phyloP scores from a whole-genome alignment of 106 monocot genomes.

The Agapanthus africanus region DNA sequence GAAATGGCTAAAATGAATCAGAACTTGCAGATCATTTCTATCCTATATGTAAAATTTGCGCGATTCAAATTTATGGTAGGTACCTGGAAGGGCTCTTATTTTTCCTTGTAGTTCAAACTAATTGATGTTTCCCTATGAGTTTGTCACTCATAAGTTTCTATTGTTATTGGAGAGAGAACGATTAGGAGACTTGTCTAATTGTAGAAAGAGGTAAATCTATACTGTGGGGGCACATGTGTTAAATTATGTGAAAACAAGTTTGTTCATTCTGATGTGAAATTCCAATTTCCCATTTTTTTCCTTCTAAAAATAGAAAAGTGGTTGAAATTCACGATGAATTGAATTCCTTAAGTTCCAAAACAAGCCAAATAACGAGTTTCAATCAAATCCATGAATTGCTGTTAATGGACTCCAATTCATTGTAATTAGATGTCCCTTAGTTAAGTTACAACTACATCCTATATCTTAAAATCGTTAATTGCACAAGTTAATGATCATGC shows the following conservation, averaged over 20 bases:
- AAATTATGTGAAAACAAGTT: no score
- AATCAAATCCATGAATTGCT: no score
- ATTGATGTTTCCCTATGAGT: neutral
- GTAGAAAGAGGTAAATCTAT: no score
- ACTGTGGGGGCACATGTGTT: no score
- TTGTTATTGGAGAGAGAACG: no score
- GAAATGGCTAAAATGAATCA: constrained; percentile 48
- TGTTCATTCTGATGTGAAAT: no score
- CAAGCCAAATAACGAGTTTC: neutral
- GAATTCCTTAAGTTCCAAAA: neutral
- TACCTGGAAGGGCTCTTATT: neutral
- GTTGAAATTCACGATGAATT: no score
- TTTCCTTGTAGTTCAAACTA: neutral
- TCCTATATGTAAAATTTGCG: constrained; percentile 64
- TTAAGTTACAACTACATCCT: neutral
- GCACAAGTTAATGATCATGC: neutral
- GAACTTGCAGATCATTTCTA: constrained; percentile 30
- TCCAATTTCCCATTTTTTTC: no score
- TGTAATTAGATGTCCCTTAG: no score
- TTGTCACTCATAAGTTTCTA: neutral
- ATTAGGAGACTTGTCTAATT: no score
- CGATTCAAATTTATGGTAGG: constrained; percentile 62
- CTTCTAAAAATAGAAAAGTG: no score
- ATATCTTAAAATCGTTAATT: neutral
- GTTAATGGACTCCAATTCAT: no score